Conservation (phyloP, 495 filamentous ascomycete species). For the Lentithecium fluviatile region DNA sequence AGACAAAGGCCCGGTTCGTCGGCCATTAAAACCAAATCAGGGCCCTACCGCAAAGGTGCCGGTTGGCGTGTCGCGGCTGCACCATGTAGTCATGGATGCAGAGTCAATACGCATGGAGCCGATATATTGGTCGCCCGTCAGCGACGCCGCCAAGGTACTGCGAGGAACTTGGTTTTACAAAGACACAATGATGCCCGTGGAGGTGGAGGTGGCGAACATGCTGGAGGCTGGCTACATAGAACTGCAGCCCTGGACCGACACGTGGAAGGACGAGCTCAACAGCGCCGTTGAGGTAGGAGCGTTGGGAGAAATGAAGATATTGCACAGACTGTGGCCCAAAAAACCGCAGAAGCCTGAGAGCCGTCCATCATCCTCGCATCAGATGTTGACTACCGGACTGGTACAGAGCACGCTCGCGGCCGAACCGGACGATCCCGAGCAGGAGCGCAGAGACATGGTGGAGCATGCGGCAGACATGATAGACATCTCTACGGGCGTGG, state of each 20-base stretch:
- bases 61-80: constrained; percentile 46
- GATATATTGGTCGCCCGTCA: constrained; percentile 96
- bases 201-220: constrained; percentile 85
- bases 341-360: constrained; percentile 47
- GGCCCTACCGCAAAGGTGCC: constrained; percentile 40
- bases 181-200: constrained; percentile 88
- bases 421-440: constrained; percentile 37
- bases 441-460: constrained; percentile 38
- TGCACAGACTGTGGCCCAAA: constrained; percentile 76
- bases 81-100: constrained; percentile 44
- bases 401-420: constrained; percentile 35
- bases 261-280: constrained; percentile 88
- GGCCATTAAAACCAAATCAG: constrained; percentile 1
- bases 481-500: constrained; percentile 43
- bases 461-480: constrained; percentile 43
- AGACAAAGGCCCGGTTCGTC: constrained; percentile 15
- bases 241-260: constrained; percentile 84
- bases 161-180: constrained; percentile 97
- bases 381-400: constrained; percentile 25
- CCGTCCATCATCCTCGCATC: constrained; percentile 36
- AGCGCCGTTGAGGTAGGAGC: constrained; percentile 89
- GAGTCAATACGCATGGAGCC: constrained; percentile 69
- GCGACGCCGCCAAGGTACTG: constrained; percentile 78
- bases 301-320: constrained; percentile 85
- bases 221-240: constrained; percentile 85